Base-by-base conservation (phyloP, 257 asterid species). In the Scutellaria galericulata region DNA sequence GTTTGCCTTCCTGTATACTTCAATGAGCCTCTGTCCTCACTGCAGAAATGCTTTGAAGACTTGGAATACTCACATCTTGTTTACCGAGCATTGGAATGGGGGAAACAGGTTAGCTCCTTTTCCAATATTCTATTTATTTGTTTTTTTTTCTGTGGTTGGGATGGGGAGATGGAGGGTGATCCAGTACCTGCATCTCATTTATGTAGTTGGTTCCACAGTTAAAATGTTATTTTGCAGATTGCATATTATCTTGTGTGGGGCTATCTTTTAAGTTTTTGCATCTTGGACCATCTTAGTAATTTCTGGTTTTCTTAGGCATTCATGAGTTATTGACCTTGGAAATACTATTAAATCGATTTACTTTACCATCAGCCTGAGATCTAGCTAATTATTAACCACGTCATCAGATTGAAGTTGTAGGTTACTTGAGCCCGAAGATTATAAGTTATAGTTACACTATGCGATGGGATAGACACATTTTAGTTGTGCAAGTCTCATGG, bases 1-100 rank as follows among this genome's bases (percentile, higher is more conserved):
- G 99, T 95, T 75, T 95, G 99, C 83, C 98, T 95, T 65, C 98
- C 99, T 65, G 99, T 95, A 40, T 95, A 89, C 88, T 95, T 95
- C 83, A 95, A 95, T 63, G 99, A 95, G 87, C 99, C 99, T 66
- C 86, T 95, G 69, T 95, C 99, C 53, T 95, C 99, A 2, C 80
- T 95, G 77, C 99, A 95, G 82, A 95, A 95, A 79, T 94, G 99
- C 83, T 94, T 91, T 71, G 98, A 94, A 83, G 99, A 94, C 85
- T 85, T 94, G 86, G 99, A 95, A 72, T 92, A 91, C 85, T 92
- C 99, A 0, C 72, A 87, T 85, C 90, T 95, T 82, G 97, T 95
- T 74, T 98, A 95, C 86, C 86, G 79, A 70, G 97, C 99, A 71
- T 71, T 85, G 80, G 86, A 88, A 85, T 95, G 98, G 95, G 98